phyloP scores from a whole-genome alignment of 2,329 filamentous ascomycete species.

The Dendrostoma leiphaemia region DNA sequence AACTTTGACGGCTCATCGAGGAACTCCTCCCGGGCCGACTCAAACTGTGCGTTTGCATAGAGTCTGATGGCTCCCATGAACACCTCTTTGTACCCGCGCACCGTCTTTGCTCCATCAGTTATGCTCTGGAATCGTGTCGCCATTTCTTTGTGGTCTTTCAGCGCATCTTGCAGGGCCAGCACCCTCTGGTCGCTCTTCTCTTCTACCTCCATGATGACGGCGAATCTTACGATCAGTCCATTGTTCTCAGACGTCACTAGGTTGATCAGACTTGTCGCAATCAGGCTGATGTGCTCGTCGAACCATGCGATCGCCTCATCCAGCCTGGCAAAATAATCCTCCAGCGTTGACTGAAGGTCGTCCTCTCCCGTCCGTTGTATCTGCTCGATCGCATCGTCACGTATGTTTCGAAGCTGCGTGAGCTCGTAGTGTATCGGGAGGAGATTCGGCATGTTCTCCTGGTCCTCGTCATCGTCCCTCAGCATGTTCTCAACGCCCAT shows the following conservation, averaged over 20 bases:
- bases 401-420: constrained; percentile 86
- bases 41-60: constrained; percentile 72
- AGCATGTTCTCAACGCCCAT: constrained; percentile 75
- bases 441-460: constrained; percentile 88
- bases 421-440: constrained; percentile 88
- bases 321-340: constrained; percentile 84
- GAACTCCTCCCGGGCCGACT: constrained; percentile 70
- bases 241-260: constrained; percentile 84
- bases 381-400: constrained; percentile 95
- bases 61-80: constrained; percentile 79
- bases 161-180: constrained; percentile 85
- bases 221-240: constrained; percentile 85
- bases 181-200: constrained; percentile 95
- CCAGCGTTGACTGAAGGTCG: constrained; percentile 76
- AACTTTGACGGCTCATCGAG: constrained; percentile 78
- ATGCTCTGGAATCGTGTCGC: constrained; percentile 93
- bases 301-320: constrained; percentile 92
- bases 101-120: constrained; percentile 85
- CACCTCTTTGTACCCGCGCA: constrained; percentile 95
- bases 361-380: constrained; percentile 74
- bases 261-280: constrained; percentile 87
- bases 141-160: constrained; percentile 94
- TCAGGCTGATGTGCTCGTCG: constrained; percentile 86
- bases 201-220: constrained; percentile 89
- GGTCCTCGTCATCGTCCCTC: constrained; percentile 77